Evolutionary conservation across 2,329 filamentous ascomycete genomes (phyloP).

Genomic region (Fusarium musae): DNA sequence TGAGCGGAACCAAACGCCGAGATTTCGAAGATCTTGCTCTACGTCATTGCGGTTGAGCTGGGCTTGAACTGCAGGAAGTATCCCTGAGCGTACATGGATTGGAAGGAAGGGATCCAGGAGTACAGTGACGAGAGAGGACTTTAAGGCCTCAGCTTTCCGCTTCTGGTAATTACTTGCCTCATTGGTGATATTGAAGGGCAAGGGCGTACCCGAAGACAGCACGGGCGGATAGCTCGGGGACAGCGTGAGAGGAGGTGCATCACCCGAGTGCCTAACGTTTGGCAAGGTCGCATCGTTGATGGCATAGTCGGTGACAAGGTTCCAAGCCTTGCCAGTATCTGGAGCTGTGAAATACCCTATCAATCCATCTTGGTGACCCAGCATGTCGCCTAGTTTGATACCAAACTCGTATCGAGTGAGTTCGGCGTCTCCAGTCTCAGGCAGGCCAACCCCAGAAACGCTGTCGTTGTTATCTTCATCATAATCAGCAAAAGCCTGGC

Average conservation of each 20-base stretch:
- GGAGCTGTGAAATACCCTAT: background rate
- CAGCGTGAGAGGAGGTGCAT: background rate
- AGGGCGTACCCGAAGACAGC: background rate
- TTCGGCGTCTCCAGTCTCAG: background rate
- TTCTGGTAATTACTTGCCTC: background rate
- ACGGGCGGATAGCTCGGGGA: background rate
- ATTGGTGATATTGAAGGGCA: background rate
- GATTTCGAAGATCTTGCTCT: background rate
- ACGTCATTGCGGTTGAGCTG: background rate
- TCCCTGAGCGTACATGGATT: background rate
- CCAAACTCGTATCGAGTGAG: background rate
- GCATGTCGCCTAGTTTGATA: background rate
- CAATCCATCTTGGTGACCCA: background rate
- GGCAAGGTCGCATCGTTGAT: background rate
- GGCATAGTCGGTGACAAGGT: background rate
- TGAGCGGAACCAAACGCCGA: background rate
- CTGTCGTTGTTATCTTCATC: background rate
- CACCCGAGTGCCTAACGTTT: background rate
- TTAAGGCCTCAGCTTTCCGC: background rate
- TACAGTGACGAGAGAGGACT: background rate
- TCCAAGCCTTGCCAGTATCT: background rate
- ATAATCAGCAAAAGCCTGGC: background rate
- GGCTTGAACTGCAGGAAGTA: background rate
- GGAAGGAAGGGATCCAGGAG: background rate
- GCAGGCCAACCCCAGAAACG: fast-evolving